phyloP scores from a whole-genome alignment of 345 rosid genomes.

The Melaleuca alternifolia region DNA sequence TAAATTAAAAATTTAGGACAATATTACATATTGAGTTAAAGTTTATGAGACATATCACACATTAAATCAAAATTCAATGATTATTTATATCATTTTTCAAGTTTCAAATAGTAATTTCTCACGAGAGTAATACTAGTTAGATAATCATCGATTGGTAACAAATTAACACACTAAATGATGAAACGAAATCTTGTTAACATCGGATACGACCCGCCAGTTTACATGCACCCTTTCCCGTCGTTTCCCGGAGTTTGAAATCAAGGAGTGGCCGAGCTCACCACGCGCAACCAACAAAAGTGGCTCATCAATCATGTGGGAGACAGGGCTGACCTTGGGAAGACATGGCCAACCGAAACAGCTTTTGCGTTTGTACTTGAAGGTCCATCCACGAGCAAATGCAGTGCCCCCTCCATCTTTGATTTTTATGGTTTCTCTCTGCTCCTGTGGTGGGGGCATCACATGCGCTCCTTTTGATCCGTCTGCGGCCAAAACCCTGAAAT shows the following conservation, averaged over 20 bases:
- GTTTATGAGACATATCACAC: too few relatives aligned
- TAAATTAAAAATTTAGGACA: too few relatives aligned
- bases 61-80: too few relatives aligned
- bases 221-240: not conserved
- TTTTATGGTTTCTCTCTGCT: not conserved
- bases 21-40: too few relatives aligned
- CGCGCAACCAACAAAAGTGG: not conserved
- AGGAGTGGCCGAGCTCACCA: not conserved
- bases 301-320: constrained; percentile 1
- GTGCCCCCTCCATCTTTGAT: not conserved
- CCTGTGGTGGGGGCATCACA: not conserved
- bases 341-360: not conserved
- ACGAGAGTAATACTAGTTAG: not conserved
- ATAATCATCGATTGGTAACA: not conserved
- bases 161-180: not conserved
- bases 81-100: not conserved
- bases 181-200: not conserved
- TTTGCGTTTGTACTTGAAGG: constrained; percentile 1
- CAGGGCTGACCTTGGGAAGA: not conserved
- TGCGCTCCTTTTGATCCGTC: not conserved
- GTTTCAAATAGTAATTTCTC: not conserved
- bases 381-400: not conserved
- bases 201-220: not conserved
- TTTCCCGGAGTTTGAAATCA: not conserved
- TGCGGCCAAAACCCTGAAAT: not conserved